Evolutionary conservation across 169 alveolate genomes (phyloP).

Genomic region (Besnoitia besnoiti): DNA sequence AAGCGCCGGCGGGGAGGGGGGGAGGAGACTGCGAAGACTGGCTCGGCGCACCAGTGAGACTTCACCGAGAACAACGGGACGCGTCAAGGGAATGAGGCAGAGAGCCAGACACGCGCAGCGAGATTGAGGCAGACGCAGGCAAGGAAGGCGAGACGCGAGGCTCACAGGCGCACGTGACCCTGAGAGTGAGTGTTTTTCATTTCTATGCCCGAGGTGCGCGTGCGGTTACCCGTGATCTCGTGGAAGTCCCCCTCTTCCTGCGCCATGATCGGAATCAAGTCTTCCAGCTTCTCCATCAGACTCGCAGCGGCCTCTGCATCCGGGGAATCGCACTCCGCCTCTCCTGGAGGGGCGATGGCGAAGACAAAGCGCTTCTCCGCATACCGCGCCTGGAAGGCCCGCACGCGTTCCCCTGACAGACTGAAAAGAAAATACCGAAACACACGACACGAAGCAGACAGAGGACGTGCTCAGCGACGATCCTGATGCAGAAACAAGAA

Average conservation of each 20-base stretch:
- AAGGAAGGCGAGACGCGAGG: no score
- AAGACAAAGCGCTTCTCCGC: constrained; percentile 45
- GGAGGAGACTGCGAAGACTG: no score
- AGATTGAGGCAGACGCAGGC: no score
- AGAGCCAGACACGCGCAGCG: no score
- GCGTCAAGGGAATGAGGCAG: no score
- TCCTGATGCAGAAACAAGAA: neutral
- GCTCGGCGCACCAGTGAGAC: no score
- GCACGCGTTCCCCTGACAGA: constrained; percentile 27
- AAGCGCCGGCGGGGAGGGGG: no score
- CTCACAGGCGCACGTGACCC: no score
- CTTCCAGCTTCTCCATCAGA: constrained; percentile 43
- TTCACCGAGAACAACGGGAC: no score
- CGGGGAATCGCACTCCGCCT: neutral
- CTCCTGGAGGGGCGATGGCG: constrained; percentile 19
- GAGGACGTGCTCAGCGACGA: neutral
- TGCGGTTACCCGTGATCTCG: constrained; percentile 38
- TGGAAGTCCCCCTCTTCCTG: constrained; percentile 31
- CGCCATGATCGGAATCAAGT: neutral
- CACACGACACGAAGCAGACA: neutral
- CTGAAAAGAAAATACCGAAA: neutral
- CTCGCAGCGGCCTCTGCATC: constrained; percentile 25
- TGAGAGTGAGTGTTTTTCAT: no score
- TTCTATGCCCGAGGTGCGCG: no score
- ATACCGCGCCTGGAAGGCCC: constrained; percentile 56